phyloP scores from a whole-genome alignment of 2,329 filamentous ascomycete species.

The Sarocladium brachiariae region DNA sequence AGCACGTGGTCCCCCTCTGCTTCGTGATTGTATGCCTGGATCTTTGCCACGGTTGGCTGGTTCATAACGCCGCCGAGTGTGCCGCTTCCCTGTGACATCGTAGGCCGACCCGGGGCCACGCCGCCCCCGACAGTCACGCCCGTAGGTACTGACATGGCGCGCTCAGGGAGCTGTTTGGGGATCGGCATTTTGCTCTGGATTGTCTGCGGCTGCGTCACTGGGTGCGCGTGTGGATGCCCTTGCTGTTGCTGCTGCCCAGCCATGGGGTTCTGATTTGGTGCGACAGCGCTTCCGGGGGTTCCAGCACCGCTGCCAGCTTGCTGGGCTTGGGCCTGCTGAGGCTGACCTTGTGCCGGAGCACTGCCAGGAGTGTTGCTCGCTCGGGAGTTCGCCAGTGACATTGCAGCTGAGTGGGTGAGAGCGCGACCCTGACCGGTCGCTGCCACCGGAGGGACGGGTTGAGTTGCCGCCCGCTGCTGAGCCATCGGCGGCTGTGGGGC shows the following conservation, averaged over 20 bases:
- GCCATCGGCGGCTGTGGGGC: neutral
- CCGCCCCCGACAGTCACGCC: conserved; percentile 65
- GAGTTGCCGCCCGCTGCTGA: neutral
- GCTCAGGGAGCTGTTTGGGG: conserved; percentile 66
- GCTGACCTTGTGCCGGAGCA: conserved; percentile 14
- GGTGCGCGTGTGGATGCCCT: conserved; percentile 42
- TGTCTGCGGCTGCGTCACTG: conserved; percentile 32
- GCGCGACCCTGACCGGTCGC: conserved; percentile 10
- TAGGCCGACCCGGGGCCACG: conserved; percentile 64
- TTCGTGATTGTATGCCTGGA: conserved; percentile 79
- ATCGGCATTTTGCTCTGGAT: conserved; percentile 67
- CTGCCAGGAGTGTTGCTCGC: conserved; percentile 9
- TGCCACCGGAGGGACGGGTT: conserved; percentile 5
- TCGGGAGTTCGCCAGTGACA: conserved; percentile 13
- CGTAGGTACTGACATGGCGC: conserved; percentile 61
- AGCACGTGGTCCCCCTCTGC: conserved; percentile 87
- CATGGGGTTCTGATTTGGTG: conserved; percentile 14
- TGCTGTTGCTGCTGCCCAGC: conserved; percentile 32
- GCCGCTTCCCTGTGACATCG: conserved; percentile 70
- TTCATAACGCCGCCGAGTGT: conserved; percentile 76
- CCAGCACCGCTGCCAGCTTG: conserved; percentile 15
- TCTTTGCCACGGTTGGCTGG: conserved; percentile 76
- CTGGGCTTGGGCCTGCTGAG: conserved; percentile 17
- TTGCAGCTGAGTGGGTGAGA: conserved; percentile 12
- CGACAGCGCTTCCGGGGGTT: conserved; percentile 16